Conservation (phyloP, 805 yeast species). For the Candida nemodendra region DNA sequence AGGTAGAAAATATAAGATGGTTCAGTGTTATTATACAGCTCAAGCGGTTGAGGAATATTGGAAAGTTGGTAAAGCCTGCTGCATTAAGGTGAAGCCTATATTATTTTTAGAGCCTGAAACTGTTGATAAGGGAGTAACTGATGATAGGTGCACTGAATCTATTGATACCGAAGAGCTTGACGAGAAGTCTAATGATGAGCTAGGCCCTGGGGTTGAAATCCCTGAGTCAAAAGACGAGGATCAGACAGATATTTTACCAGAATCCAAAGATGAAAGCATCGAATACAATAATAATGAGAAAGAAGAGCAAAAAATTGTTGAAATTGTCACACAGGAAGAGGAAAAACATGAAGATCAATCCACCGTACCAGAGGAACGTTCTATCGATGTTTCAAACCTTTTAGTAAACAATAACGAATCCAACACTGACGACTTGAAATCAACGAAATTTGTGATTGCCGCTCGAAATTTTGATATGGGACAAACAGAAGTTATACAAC, state of each 20-base stretch:
- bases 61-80: conserved; percentile 67
- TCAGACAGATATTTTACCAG: conserved; percentile 2
- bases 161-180: not conserved
- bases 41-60: conserved; percentile 76
- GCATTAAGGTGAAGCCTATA: conserved; percentile 55
- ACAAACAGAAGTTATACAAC: conserved; percentile 22
- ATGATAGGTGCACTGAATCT: conserved; percentile 4
- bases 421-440: conserved; percentile 32
- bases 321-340: not conserved
- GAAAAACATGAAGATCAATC: conserved; percentile 1
- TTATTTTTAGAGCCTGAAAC: conserved; percentile 20
- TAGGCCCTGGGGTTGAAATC: not conserved
- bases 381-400: conserved; percentile 37
- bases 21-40: conserved; percentile 68
- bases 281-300: no score
- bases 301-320: not conserved
- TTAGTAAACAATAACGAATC: conserved; percentile 22
- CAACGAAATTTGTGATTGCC: no score
- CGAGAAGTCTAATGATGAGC: conserved; percentile 2
- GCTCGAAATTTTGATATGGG: no score
- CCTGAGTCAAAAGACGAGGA: not conserved
- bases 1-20: conserved; percentile 63
- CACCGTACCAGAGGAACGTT: not conserved
- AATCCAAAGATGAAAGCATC: conserved; percentile 2
- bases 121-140: conserved; percentile 1